A percentile compares a stretch with the other conserved stretches of the same genome.
phyloP scores from a whole-genome alignment of 179 eudicot genomes.

The Beta macrorhiza region DNA sequence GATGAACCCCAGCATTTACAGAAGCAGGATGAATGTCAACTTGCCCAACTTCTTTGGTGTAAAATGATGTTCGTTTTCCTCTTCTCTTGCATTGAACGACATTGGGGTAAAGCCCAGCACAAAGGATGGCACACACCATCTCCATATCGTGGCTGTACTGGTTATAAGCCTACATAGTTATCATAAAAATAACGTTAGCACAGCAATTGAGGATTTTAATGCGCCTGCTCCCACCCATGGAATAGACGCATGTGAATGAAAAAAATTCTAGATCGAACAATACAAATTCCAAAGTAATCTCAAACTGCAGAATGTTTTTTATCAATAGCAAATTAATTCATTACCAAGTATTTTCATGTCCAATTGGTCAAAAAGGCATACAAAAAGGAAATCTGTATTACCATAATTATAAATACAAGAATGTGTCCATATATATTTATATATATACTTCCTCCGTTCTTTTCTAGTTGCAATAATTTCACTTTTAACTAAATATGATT shows the following conservation, averaged over 20 bases:
- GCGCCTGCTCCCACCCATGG: neutral
- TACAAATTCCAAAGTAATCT: neutral
- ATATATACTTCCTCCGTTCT: too few species aligned
- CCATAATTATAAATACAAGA: neutral
- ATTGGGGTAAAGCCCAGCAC: constrained; percentile 99
- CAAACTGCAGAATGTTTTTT: neutral
- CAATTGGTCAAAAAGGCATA: neutral
- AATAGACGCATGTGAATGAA: neutral
- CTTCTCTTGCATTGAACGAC: constrained; percentile 96
- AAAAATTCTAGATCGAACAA: neutral
- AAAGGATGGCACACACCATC: constrained; percentile 91
- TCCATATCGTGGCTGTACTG: constrained; percentile 79
- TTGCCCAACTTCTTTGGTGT: constrained; percentile 92
- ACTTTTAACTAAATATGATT: too few species aligned
- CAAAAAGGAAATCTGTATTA: neutral
- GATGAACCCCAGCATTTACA: constrained; percentile 76
- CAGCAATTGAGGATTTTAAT: neutral
- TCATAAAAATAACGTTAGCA: constrained; percentile 6
- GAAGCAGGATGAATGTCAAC: constrained; percentile 95
- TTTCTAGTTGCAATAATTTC: too few species aligned
- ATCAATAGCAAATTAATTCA: neutral
- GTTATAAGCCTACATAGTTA: constrained; percentile 68
- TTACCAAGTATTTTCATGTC: neutral
- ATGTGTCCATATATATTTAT: too few species aligned
- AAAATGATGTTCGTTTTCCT: constrained; percentile 83